Evolutionary conservation across 345 rosid genomes (phyloP).

Genomic region (Rhizophora apiculata): DNA sequence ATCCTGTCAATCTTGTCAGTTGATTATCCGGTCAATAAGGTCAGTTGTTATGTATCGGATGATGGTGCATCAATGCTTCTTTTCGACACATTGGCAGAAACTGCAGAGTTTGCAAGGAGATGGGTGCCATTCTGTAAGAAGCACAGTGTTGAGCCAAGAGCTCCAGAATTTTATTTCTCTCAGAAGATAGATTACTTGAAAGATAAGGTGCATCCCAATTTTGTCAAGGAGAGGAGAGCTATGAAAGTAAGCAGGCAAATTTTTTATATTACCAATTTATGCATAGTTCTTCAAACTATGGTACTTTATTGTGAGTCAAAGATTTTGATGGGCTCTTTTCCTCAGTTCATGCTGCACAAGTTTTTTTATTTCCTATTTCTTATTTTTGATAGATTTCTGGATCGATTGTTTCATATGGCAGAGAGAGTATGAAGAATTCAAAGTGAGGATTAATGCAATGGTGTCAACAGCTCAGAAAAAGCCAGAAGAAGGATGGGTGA

Average conservation of each 20-base stretch:
- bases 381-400: not conserved
- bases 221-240: conserved; percentile 96
- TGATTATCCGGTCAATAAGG: conserved; percentile 85
- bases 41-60: conserved; percentile 92
- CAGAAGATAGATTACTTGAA: conserved; percentile 95
- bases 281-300: not conserved
- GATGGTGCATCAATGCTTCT: conserved; percentile 97
- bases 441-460: conserved; percentile 82
- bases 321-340: too few relatives aligned
- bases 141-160: conserved; percentile 79
- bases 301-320: not conserved
- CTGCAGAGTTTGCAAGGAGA: conserved; percentile 92
- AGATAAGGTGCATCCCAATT: conserved; percentile 86
- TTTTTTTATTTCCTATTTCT: too few relatives aligned
- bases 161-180: conserved; percentile 89
- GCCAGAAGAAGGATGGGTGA: conserved; percentile 99
- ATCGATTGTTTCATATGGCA: conserved; percentile 24
- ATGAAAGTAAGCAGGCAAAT: conserved; percentile 63
- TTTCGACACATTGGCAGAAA: conserved; percentile 80
- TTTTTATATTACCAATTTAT: too few relatives aligned
- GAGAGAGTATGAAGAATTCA: conserved; percentile 98
- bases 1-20: conserved; percentile 74
- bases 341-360: too few relatives aligned
- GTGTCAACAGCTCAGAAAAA: conserved; percentile 95
- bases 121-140: conserved; percentile 97